Conservation (phyloP, 139 green algal genomes). For the Mychonastes homosphaera region DNA sequence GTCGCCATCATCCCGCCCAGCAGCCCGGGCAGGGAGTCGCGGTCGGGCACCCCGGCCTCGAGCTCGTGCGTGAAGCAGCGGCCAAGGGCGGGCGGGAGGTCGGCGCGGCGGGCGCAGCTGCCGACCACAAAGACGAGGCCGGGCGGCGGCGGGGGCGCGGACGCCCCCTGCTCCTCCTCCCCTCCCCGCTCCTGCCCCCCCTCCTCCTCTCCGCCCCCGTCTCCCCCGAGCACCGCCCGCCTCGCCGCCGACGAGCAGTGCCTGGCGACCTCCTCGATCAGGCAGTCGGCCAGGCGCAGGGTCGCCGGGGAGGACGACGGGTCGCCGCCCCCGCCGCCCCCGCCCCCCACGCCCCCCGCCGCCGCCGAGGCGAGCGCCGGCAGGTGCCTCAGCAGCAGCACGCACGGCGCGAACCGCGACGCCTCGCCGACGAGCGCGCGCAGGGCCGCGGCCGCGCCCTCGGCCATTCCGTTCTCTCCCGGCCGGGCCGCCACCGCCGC, state of each 20-base stretch:
- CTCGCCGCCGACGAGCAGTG: constrained; percentile 3
- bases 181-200: background rate
- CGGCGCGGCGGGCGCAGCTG: constrained; percentile 21
- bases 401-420: constrained; percentile 35
- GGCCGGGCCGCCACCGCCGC: constrained; percentile 7
- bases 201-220: background rate
- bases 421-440: constrained; percentile 33
- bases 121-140: constrained; percentile 57
- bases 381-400: constrained; percentile 46
- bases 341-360: background rate
- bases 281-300: constrained; percentile 17
- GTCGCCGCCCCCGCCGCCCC: background rate
- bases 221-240: background rate
- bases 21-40: constrained; percentile 24
- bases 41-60: constrained; percentile 27
- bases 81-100: constrained; percentile 49
- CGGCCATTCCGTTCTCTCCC: background rate
- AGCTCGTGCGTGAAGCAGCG: constrained; percentile 80
- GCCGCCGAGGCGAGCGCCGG: constrained; percentile 14
- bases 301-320: background rate
- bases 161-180: background rate
- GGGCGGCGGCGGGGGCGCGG: constrained; percentile 9
- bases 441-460: constrained; percentile 13
- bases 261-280: constrained; percentile 24
- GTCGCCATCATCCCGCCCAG: constrained; percentile 30